These are phyloP conservation scores for Wickerhamiella bombiphila DNA, from an alignment of 805 yeast species.

Conservation along the genomic window DNA sequence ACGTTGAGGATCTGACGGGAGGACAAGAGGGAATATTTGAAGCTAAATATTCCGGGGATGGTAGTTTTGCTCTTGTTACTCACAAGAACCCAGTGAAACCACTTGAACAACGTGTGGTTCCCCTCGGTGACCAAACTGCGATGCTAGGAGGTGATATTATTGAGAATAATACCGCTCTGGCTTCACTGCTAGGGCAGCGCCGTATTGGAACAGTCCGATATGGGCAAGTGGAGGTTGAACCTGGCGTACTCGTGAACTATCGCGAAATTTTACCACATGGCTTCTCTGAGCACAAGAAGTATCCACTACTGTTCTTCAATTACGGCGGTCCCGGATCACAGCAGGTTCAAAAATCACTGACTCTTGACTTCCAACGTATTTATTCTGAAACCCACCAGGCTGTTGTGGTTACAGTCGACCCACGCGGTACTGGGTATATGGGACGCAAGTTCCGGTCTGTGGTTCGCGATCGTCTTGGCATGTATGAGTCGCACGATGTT, in stretches of 20 bases:
- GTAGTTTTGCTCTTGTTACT: slow-evolving; percentile 53
- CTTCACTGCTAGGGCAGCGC: slow-evolving; percentile 16
- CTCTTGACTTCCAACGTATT: slow-evolving; percentile 55
- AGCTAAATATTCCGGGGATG: slow-evolving; percentile 67
- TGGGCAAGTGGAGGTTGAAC: slow-evolving; percentile 33
- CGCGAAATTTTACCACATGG: slow-evolving; percentile 64
- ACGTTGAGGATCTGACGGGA: slow-evolving; percentile 32
- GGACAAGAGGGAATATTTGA: slow-evolving; percentile 48
- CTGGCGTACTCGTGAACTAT: slow-evolving; percentile 33
- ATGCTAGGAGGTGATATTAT: slow-evolving; percentile 23
- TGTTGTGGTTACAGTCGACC: slow-evolving; percentile 88
- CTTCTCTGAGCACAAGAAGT: slow-evolving; percentile 45
- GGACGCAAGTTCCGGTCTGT: slow-evolving; percentile 63
- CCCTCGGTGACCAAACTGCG: slow-evolving; percentile 27
- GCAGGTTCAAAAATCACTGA: slow-evolving; percentile 48
- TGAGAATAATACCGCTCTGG: slow-evolving; percentile 21
- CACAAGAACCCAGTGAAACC: slow-evolving; percentile 74
- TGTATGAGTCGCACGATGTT: slow-evolving; percentile 74
- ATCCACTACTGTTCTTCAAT: slow-evolving; percentile 78
- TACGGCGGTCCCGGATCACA: slow-evolving; percentile 97
- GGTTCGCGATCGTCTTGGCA: slow-evolving; percentile 72
- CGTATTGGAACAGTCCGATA: slow-evolving; percentile 32
- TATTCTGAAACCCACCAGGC: slow-evolving; percentile 66
- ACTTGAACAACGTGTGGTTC: slow-evolving; percentile 50
- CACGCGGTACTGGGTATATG: slow-evolving; percentile 89